Evolutionary conservation across 768 basidiomycete genomes (phyloP).

Genomic region (Termitomyces sp.): DNA sequence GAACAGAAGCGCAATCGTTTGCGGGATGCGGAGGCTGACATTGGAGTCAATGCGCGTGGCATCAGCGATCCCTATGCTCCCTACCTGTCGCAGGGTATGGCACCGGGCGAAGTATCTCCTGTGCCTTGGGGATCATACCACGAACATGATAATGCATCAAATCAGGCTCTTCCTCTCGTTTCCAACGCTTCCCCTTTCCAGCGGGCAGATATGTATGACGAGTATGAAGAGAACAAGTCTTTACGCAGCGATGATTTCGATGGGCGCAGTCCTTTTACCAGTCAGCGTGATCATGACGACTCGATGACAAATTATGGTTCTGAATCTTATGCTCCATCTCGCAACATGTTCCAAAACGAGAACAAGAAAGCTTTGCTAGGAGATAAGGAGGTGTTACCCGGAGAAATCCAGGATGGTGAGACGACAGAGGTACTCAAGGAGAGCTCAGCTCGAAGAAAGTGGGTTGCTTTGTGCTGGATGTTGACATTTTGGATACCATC

Average conservation of each 20-base stretch:
- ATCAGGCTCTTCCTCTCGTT: conserved; percentile 78
- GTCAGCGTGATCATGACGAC: conserved; percentile 74
- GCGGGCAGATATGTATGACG: conserved; percentile 67
- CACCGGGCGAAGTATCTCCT: conserved; percentile 27
- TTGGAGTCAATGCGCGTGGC: conserved; percentile 54
- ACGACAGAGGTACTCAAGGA: conserved; percentile 85
- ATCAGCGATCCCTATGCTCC: conserved; percentile 73
- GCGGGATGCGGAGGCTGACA: conserved; percentile 70
- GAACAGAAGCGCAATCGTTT: conserved; percentile 80
- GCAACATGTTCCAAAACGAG: conserved; percentile 91
- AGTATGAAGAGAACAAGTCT: conserved; percentile 73
- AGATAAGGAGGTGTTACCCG: conserved; percentile 81
- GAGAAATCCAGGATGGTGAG: conserved; percentile 84
- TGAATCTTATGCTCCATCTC: conserved; percentile 89
- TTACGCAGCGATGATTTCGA: conserved; percentile 77
- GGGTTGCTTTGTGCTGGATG: conserved; percentile 85
- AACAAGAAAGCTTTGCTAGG: conserved; percentile 60
- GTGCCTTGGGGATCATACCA: conserved; percentile 34
- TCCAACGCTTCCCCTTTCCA: conserved; percentile 79
- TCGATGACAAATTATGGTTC: conserved; percentile 79
- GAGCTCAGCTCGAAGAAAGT: conserved; percentile 71
- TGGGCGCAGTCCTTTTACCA: conserved; percentile 70
- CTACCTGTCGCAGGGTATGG: conserved; percentile 51
- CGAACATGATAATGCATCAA: conserved; percentile 58
- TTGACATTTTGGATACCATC: conserved; percentile 92